These are phyloP conservation scores for Eremothecium coryli DNA, from an alignment of 1,139 yeast genomes.

Conservation along the genomic window DNA sequence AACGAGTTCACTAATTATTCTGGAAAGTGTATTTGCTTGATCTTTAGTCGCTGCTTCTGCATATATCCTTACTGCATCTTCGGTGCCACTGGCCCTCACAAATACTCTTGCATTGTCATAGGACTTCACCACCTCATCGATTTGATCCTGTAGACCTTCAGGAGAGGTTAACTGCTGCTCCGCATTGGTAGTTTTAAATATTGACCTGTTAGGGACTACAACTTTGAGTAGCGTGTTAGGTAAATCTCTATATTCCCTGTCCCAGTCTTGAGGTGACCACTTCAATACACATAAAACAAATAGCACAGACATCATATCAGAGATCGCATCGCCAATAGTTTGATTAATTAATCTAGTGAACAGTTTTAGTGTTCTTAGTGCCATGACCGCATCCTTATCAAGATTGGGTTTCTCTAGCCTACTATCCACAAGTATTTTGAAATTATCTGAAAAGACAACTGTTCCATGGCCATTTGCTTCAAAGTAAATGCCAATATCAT, in stretches of 20 bases:
- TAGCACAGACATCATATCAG: constrained; percentile 74
- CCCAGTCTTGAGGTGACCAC: constrained; percentile 64
- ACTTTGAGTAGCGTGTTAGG: constrained; percentile 82
- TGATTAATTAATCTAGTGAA: constrained; percentile 76
- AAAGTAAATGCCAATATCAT: constrained; percentile 86
- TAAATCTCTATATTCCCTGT: constrained; percentile 64
- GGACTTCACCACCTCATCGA: constrained; percentile 55
- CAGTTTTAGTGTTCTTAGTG: constrained; percentile 45
- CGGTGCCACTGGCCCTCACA: constrained; percentile 97
- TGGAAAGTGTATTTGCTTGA: constrained; percentile 48
- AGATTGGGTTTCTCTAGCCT: constrained; percentile 15
- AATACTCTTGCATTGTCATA: constrained; percentile 69
- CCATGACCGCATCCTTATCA: constrained; percentile 29
- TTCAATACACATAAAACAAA: constrained; percentile 51
- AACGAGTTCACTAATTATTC: constrained; percentile 42
- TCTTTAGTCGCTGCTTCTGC: constrained; percentile 67
- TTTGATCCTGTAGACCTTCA: constrained; percentile 60
- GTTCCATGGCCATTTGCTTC: constrained; percentile 99
- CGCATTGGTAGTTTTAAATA: constrained; percentile 81
- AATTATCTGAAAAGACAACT: constrained; percentile 64
- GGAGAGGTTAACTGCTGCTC: constrained; percentile 78
- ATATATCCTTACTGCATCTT: constrained; percentile 91
- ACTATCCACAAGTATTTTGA: constrained; percentile 32
- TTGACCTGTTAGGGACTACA: constrained; percentile 68
- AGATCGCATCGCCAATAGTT: constrained; percentile 94